Conservation (phyloP, 2,329 filamentous ascomycete genomes). For the Pseudogymnoascus destructans region DNA sequence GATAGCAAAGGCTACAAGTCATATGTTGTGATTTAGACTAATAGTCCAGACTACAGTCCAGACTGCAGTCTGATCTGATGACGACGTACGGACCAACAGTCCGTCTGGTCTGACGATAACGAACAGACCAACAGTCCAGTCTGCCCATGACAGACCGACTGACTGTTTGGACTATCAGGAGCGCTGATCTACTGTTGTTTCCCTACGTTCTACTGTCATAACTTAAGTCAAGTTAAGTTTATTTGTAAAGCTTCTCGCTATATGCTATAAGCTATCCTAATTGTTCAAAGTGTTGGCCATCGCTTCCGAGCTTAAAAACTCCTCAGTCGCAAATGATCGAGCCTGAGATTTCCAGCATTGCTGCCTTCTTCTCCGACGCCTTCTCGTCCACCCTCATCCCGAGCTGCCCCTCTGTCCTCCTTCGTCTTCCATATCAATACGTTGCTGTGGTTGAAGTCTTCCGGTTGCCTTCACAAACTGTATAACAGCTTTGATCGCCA, state of each 20-base stretch:
- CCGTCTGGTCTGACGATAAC: too few relatives aligned
- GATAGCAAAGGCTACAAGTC: too few relatives aligned
- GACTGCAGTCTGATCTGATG: too few relatives aligned
- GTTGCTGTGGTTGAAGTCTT: constrained; percentile 3
- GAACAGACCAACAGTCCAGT: too few relatives aligned
- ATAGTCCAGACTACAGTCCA: too few relatives aligned
- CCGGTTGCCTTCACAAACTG: constrained; percentile 9
- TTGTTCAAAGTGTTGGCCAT: background rate
- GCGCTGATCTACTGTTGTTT: too few relatives aligned
- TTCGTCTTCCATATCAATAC: background rate
- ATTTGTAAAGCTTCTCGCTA: constrained; percentile 5
- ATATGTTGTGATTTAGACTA: too few relatives aligned
- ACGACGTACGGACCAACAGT: too few relatives aligned
- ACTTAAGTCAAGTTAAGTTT: constrained; percentile 7
- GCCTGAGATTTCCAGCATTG: background rate
- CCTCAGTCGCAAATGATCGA: background rate
- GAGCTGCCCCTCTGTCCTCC: background rate
- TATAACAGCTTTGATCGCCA: constrained; percentile 4
- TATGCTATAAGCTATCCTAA: constrained; percentile 9
- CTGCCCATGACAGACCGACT: too few relatives aligned
- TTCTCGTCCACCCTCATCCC: constrained; percentile 1
- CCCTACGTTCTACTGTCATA: background rate
- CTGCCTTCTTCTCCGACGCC: background rate
- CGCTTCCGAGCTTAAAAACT: background rate
- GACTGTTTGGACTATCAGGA: too few relatives aligned